Percentiles rank a stretch among this genome's conserved stretches.
These are phyloP conservation scores for Cladophialophora chaetospira DNA, from an alignment of 2,329 filamentous ascomycete species.

Conservation along the genomic window DNA sequence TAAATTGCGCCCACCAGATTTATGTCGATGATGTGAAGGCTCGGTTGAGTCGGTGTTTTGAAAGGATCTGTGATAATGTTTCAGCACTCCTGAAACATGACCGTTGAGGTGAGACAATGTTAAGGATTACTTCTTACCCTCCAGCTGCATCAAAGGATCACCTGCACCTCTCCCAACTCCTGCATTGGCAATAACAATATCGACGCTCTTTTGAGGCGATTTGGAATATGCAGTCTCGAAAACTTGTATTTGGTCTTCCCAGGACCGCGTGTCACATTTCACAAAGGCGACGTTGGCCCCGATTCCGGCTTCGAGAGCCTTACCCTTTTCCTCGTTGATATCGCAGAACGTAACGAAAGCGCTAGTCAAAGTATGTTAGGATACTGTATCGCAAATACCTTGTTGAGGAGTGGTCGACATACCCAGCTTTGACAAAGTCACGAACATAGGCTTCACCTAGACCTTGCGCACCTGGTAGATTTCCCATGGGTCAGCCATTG, in stretches of 20 bases:
- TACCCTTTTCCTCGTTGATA: slow-evolving; percentile 18
- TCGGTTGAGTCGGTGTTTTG: slow-evolving; percentile 37
- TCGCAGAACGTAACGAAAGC: slow-evolving; percentile 47
- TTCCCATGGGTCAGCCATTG: too few species aligned
- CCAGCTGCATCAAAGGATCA: slow-evolving; percentile 19
- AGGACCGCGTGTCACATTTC: slow-evolving; percentile 30
- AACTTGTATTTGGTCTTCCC: slow-evolving; percentile 46
- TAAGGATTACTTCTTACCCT: slow-evolving; percentile 4
- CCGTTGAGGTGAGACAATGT: neutral
- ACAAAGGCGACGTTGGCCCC: slow-evolving; percentile 8
- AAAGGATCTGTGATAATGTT: slow-evolving; percentile 47
- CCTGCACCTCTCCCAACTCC: slow-evolving; percentile 39
- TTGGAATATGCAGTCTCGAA: slow-evolving; percentile 44
- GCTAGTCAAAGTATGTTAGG: neutral
- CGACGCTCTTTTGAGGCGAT: slow-evolving; percentile 45
- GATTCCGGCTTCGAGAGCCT: slow-evolving; percentile 10
- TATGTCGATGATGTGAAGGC: slow-evolving; percentile 30
- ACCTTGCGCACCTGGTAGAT: slow-evolving; percentile 34
- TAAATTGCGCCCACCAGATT: slow-evolving; percentile 40
- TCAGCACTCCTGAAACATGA: slow-evolving; percentile 22
- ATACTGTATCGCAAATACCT: neutral
- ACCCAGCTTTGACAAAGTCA: slow-evolving; percentile 41
- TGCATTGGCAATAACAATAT: slow-evolving; percentile 54
- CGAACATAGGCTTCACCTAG: slow-evolving; percentile 45
- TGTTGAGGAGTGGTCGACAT: neutral